Evolutionary conservation across 176 grass and related monocot genomes (phyloP).

Genomic region (Triticum aestivum): IWGSC_CS_RefSeq_v2.1 NC_057810.1:138944351-138944850

Average conservation of each 20-base stretch:
- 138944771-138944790: not conserved
- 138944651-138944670: not conserved
- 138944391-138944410: constrained; percentile 79
- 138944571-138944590: not conserved
- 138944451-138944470: constrained; percentile 95
- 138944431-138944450: constrained; percentile 82
- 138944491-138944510: constrained; percentile 28
- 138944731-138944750: not conserved
- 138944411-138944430: constrained; percentile 92
- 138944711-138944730: not conserved
- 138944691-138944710: not conserved
- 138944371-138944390: constrained; percentile 92
- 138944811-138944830: not conserved
- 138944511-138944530: constrained; percentile 4
- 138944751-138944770: not conserved
- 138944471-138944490: constrained; percentile 92
- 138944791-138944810: not conserved
- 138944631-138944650: not conserved
- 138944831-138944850: not conserved
- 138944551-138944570: constrained; percentile 3
- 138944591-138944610: constrained; percentile 11
- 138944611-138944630: too few species aligned
- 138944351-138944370: constrained; percentile 97
- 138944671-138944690: not conserved
- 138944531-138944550: constrained; percentile 17